Evolutionary conservation across 2,329 filamentous ascomycete species (phyloP), one percentile per base, ranked within the genome.

Genomic region (Zymoseptoria tritici): DNA sequence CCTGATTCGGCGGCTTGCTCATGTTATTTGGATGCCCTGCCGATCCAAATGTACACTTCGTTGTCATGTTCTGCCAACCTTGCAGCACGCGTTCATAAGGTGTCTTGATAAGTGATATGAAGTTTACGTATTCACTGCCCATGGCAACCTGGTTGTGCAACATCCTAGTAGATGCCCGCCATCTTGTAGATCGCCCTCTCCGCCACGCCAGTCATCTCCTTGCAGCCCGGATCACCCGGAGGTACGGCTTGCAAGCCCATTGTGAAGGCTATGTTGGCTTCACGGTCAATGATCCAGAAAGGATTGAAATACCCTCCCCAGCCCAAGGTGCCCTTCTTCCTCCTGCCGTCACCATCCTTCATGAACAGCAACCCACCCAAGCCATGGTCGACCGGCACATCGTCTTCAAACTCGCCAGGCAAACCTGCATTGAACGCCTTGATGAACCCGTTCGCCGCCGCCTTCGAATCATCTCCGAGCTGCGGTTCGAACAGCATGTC

Each of bases 251-350:
- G 78, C 58, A 74, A 75, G 0, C 71, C 77, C 62, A 78, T 78
- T 16, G 77, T 69, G 8, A 75, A 72, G 52, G 73, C 76, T 4
- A 81, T 20, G 0, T 76, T 78, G 5, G 72, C 71, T 31, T 71
- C 67, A 1, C 74, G 62, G 67, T 74, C 72, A 68, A 78, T 65
- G 19, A 65, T 75, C 80, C 79, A 82, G 19, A 75, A 73, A 3
- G 78, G 62, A 66, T 82, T 82, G 9, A 75, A 71, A 59, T 78
- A 73, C 0, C 79, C 79, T 52, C 74, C 71, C 79, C 79, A 81
- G 4, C 69, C 68, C 61, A 80, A 29, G 3, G 75, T 75, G 1
- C 75, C 76, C 29, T 68, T 71, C 61, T 70, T 75, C 54, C 78
- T 71, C 57, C 75, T 67, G 3, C 67, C 69, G 3, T 73, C 73